phyloP scores from a whole-genome alignment of 2,329 filamentous ascomycete species.

The Allantophomopsis cytisporea region DNA sequence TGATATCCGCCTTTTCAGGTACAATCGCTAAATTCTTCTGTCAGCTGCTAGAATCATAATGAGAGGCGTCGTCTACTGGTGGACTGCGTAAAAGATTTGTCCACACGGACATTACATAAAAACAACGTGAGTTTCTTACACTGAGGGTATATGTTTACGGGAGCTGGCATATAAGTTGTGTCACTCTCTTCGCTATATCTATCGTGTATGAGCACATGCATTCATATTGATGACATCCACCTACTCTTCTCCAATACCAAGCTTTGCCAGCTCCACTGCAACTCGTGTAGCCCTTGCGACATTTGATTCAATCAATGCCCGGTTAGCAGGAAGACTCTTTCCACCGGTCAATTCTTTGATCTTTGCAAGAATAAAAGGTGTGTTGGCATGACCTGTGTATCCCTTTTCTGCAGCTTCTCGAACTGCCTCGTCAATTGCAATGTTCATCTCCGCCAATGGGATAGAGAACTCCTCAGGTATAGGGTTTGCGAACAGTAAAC shows the following conservation, averaged over 20 bases:
- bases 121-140: too few species aligned
- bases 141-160: too few species aligned
- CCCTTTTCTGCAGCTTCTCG: constrained; percentile 36
- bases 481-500: constrained; percentile 78
- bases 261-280: constrained; percentile 43
- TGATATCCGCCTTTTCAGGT: constrained; percentile 38
- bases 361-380: constrained; percentile 52
- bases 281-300: constrained; percentile 50
- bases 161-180: too few species aligned
- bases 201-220: too few species aligned
- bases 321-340: constrained; percentile 48
- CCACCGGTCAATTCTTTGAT: constrained; percentile 56
- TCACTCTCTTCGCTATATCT: too few species aligned
- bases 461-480: constrained; percentile 47
- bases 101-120: too few species aligned
- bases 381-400: constrained; percentile 50
- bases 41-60: too few species aligned
- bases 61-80: too few species aligned
- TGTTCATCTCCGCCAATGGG: constrained; percentile 42
- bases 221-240: too few species aligned
- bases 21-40: too few species aligned
- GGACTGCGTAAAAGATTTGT: too few species aligned
- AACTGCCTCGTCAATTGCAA: constrained; percentile 40
- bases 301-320: constrained; percentile 52
- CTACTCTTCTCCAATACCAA: constrained; percentile 25